A percentile compares a stretch with the other conserved stretches of the same genome.
Evolutionary conservation across 2,329 filamentous ascomycete species (phyloP).

Genomic region (Alternaria angustiovoidea): DNA sequence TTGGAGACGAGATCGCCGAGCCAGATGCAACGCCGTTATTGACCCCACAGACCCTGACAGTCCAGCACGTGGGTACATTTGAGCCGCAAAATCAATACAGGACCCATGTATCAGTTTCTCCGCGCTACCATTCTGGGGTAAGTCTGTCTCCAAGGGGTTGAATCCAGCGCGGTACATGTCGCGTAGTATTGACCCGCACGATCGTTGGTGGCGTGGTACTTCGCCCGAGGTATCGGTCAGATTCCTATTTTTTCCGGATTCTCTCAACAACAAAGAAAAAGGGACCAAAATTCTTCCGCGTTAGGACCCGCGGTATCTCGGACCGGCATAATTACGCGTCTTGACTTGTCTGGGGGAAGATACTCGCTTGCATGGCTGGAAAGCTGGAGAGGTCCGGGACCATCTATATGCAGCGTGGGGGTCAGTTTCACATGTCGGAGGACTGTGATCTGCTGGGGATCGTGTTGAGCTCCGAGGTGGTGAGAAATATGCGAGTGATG

Average conservation of each 20-base stretch:
- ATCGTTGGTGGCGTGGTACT: conserved; percentile 10
- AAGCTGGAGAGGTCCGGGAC: conserved; percentile 1
- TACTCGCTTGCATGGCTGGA: not conserved
- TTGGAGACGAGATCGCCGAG: conserved; percentile 3
- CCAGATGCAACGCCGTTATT: not conserved
- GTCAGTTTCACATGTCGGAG: conserved; percentile 10
- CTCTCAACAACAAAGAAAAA: conserved; percentile 1
- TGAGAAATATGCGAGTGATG: not conserved
- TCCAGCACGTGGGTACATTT: not conserved
- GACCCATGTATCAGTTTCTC: not conserved
- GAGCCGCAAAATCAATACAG: not conserved
- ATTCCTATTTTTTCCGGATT: conserved; percentile 4
- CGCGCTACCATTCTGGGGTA: not conserved
- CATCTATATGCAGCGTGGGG: not conserved
- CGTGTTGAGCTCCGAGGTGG: not conserved
- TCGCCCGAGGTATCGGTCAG: conserved; percentile 17
- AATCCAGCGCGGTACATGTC: conserved; percentile 7
- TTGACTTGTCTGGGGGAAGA: conserved; percentile 2
- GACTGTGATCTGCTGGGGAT: not conserved
- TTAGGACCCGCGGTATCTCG: not conserved
- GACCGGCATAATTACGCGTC: conserved; percentile 2
- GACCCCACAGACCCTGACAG: not conserved
- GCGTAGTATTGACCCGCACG: conserved; percentile 14
- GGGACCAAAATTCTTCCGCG: conserved; percentile 2
- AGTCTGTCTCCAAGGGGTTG: not conserved